phyloP scores from a whole-genome alignment of 768 basidiomycete genomes.

The Favolaschia claudopus region DNA sequence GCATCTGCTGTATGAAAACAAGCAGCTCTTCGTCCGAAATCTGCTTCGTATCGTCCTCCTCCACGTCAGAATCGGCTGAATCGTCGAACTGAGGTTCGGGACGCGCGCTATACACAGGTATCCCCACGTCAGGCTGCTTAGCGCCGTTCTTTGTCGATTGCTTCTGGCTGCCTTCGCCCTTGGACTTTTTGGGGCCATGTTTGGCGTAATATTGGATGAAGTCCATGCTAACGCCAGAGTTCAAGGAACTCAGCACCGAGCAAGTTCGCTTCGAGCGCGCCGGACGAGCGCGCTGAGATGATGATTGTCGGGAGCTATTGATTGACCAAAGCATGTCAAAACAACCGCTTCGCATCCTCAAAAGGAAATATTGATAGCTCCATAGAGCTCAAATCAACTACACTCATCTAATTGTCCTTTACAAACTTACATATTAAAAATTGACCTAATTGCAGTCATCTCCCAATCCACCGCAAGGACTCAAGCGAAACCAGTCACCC shows the following conservation, averaged over 20 bases:
- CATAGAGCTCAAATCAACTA: background rate
- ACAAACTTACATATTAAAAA: conserved; percentile 19
- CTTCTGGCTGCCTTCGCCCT: background rate
- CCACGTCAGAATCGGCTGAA: conserved; percentile 2
- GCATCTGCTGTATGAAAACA: background rate
- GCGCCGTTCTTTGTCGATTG: background rate
- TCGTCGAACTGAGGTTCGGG: background rate
- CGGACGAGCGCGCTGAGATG: background rate
- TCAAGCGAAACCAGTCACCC: no score
- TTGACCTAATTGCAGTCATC: background rate
- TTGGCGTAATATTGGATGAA: conserved; percentile 13
- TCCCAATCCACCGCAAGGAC: background rate
- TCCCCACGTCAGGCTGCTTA: no score
- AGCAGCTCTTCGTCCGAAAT: background rate
- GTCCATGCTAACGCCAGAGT: no score
- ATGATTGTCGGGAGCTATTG: background rate
- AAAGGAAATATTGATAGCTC: background rate
- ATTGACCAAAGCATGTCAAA: background rate
- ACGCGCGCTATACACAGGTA: background rate
- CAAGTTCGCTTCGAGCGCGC: no score
- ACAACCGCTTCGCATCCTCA: background rate
- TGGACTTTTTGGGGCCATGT: background rate
- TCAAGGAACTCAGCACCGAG: no score
- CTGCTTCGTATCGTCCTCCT: conserved; percentile 13
- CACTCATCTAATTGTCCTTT: conserved; percentile 5